Conservation (phyloP, 371 early-diverging fungal species). For the Mucor circinelloides region DNA sequence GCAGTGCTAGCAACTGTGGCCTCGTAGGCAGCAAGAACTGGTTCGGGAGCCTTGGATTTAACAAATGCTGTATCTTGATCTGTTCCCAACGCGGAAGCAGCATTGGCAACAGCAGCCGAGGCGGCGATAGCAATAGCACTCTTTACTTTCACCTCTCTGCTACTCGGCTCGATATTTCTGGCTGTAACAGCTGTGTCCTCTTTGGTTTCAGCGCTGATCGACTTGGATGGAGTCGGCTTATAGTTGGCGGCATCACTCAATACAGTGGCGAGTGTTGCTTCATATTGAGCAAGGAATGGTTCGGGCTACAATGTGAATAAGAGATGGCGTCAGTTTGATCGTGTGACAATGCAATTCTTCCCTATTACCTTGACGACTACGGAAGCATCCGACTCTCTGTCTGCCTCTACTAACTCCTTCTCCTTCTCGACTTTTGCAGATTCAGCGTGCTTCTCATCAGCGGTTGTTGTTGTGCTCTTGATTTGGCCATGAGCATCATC, state of each 20-base stretch:
- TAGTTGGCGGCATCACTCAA: background rate
- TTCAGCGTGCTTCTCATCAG: background rate
- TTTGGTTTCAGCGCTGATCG: background rate
- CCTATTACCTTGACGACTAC: background rate
- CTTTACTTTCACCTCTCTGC: background rate
- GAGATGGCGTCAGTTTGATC: background rate
- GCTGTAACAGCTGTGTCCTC: background rate
- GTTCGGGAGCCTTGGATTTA: background rate
- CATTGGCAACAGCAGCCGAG: background rate
- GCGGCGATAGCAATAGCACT: no score
- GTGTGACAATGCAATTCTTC: background rate
- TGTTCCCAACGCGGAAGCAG: background rate
- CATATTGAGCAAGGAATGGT: slow-evolving; percentile 14
- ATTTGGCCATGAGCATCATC: background rate
- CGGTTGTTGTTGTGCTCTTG: background rate
- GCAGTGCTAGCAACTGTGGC: slow-evolving; percentile 4
- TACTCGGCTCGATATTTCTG: background rate
- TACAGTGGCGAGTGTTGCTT: slow-evolving; percentile 4
- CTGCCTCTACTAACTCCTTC: background rate
- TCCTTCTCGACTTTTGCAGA: background rate
- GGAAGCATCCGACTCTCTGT: slow-evolving; percentile 1
- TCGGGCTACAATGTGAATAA: background rate
- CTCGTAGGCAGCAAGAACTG: slow-evolving; percentile 1
- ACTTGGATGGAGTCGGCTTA: background rate
- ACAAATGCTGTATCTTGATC: background rate